phyloP scores from a whole-genome alignment of 345 rosid genomes.

The Linum trigynum region DNA sequence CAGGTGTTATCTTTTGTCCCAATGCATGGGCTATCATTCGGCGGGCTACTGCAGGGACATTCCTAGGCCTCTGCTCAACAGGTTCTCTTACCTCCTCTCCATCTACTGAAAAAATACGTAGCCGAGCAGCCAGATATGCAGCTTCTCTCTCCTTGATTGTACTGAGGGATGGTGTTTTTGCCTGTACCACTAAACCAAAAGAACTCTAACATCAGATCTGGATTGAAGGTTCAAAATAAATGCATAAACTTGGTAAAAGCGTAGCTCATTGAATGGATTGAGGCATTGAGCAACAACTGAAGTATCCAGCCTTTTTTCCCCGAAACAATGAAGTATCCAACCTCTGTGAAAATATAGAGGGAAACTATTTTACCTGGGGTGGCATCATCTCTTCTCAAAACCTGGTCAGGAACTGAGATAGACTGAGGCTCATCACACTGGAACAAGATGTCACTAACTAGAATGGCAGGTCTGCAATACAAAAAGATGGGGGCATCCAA shows the following conservation, averaged over 20 bases:
- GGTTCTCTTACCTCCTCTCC: slow-evolving; percentile 30
- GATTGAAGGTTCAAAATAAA: not conserved
- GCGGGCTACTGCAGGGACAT: slow-evolving; percentile 49
- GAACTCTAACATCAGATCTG: not conserved
- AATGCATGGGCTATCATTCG: slow-evolving; percentile 76
- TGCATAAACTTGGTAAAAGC: not conserved
- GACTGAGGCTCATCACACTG: slow-evolving; percentile 40
- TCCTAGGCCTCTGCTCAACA: slow-evolving; percentile 31
- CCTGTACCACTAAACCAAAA: slow-evolving; percentile 27
- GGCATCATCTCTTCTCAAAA: slow-evolving; percentile 42
- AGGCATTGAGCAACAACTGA: not conserved
- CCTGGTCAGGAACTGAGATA: slow-evolving; percentile 24
- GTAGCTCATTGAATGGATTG: not conserved
- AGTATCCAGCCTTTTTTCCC: not conserved
- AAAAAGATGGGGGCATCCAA: slow-evolving; percentile 7
- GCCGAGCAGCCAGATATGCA: slow-evolving; percentile 58
- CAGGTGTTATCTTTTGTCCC: slow-evolving; percentile 32
- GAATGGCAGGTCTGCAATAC: slow-evolving; percentile 54
- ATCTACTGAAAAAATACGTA: slow-evolving; percentile 42
- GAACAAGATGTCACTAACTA: slow-evolving; percentile 56
- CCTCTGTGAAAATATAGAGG: not conserved
- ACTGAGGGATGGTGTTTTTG: slow-evolving; percentile 24
- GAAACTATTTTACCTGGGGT: slow-evolving; percentile 30
- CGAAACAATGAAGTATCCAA: not conserved
- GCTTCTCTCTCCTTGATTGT: slow-evolving; percentile 51